Conservation (phyloP, 306 rosid species). For the Leucaena leucocephala region DNA sequence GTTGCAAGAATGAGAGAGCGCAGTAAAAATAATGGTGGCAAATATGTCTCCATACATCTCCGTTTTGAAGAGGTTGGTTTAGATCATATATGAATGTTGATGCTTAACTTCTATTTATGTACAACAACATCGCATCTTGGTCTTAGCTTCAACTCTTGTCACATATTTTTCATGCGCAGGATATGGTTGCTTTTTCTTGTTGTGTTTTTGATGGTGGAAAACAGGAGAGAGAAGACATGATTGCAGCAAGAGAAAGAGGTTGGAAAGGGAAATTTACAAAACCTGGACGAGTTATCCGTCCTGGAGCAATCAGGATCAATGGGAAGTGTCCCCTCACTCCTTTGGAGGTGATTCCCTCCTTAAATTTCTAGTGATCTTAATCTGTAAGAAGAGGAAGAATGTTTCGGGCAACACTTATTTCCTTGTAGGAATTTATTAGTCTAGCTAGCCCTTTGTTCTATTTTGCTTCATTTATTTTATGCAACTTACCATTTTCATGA, state of each 20-base stretch:
- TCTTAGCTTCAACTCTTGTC: constrained; percentile 34
- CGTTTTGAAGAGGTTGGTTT: constrained; percentile 95
- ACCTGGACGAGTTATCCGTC: constrained; percentile 94
- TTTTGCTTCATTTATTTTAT: neutral
- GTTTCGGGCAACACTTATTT: constrained; percentile 22
- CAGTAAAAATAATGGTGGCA: constrained; percentile 81
- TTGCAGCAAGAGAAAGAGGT: constrained; percentile 95
- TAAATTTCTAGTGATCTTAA: constrained; percentile 2
- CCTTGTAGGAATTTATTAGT: constrained; percentile 24
- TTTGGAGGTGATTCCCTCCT: constrained; percentile 68
- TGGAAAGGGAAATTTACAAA: constrained; percentile 98
- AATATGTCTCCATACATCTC: constrained; percentile 92
- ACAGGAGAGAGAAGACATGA: constrained; percentile 81
- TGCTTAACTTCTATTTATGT: constrained; percentile 11
- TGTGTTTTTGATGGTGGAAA: constrained; percentile 90
- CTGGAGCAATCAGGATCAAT: constrained; percentile 91
- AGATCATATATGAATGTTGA: constrained; percentile 25
- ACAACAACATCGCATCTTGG: constrained; percentile 18
- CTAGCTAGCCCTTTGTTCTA: constrained; percentile 25
- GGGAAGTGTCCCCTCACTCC: constrained; percentile 99
- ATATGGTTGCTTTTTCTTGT: constrained; percentile 99
- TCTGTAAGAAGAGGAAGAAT: constrained; percentile 8
- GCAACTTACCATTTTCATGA: neutral
- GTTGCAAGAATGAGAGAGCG: constrained; percentile 85
- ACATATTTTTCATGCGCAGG: constrained; percentile 54